Base-by-base conservation (phyloP, 352 stramenopile genomes). In the Phytophthora quininea region DNA sequence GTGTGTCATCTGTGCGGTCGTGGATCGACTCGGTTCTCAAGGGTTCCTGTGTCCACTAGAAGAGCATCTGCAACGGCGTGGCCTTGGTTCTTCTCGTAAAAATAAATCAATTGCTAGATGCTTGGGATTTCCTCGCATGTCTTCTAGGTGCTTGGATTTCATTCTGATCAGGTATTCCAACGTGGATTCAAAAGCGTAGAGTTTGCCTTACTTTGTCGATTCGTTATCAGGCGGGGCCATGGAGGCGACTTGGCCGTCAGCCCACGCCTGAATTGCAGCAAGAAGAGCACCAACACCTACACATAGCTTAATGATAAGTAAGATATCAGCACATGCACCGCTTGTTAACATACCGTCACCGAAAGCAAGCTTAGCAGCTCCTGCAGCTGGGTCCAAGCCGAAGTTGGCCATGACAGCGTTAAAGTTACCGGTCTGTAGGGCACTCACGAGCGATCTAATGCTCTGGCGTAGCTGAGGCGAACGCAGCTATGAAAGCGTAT, bases 361-460 rank as follows among this genome's bases (percentile, higher is more conserved):
- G 53, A 84, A 86, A 19, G 86, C 74, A 30, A 98, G 80, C 58
- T 97, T 93, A 45, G 62, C 74, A 32, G 87, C 87, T 27, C 91
- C 90, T 35, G 88, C 90, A 9, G 79, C 56, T 29, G 88, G 77
- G 50, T 97, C 79, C 38, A 98, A 73, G 2, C 88, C 89, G 59
- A 98, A 98, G 66, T 97, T 98, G 47, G 88, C 77, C 68, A 98
- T 78, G 40, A 98, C 84, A 10, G 84, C 79, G 71, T 96, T 96
- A 57, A 93, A 97, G 62, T 97, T 98, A 54, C 92, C 88, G 0
- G 88, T 93, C 63, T 97, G 85, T 38, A 98, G 68, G 45, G 90
- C 92, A 29, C 67, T 82, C 47, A 88, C 83, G 29, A 98, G 82
- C 42, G 87, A 93, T 29, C 71, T 79, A n/a, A 98, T 82, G 63